These are phyloP conservation scores for Lophiostoma macrostomum DNA, from an alignment of 495 filamentous ascomycete genomes.

Conservation along the genomic window DNA sequence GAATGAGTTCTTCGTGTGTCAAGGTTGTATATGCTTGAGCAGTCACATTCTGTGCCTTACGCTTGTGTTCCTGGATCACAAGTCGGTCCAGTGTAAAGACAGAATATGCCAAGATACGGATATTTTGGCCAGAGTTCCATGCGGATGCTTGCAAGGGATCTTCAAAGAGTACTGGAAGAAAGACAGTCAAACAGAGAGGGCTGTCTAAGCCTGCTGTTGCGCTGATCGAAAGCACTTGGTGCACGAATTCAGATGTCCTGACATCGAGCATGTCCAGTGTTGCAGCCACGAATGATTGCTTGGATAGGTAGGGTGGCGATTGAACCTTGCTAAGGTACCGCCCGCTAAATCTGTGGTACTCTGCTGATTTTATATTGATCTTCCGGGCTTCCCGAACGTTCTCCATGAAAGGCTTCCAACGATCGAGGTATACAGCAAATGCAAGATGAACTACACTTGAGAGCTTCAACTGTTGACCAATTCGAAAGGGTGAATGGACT, in stretches of 20 bases:
- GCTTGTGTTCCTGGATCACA: conserved; percentile 6
- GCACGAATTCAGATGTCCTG: conserved; percentile 24
- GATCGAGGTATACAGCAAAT: conserved; percentile 8
- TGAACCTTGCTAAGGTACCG: conserved; percentile 1
- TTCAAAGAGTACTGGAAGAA: conserved; percentile 29
- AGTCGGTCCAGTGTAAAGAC: conserved; percentile 5
- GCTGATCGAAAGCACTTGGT: conserved; percentile 10
- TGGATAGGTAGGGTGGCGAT: background rate
- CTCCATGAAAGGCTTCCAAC: conserved; percentile 1
- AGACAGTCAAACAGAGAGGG: conserved; percentile 1
- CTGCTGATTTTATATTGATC: background rate
- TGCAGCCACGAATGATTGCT: background rate
- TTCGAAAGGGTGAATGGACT: conserved; percentile 5
- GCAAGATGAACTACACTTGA: conserved; percentile 19
- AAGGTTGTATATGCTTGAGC: background rate
- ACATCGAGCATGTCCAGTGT: conserved; percentile 22
- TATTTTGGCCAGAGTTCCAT: conserved; percentile 18
- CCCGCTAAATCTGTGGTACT: conserved; percentile 12
- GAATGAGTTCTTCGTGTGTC: background rate
- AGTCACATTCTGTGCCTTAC: conserved; percentile 17
- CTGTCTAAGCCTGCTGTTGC: background rate
- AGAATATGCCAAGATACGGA: conserved; percentile 27
- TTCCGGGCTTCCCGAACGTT: conserved; percentile 6
- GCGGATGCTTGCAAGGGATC: conserved; percentile 16
- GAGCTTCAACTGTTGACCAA: conserved; percentile 17